Conservation (phyloP, 202 grass and related monocot species). For the Panicum virgatum region DNA sequence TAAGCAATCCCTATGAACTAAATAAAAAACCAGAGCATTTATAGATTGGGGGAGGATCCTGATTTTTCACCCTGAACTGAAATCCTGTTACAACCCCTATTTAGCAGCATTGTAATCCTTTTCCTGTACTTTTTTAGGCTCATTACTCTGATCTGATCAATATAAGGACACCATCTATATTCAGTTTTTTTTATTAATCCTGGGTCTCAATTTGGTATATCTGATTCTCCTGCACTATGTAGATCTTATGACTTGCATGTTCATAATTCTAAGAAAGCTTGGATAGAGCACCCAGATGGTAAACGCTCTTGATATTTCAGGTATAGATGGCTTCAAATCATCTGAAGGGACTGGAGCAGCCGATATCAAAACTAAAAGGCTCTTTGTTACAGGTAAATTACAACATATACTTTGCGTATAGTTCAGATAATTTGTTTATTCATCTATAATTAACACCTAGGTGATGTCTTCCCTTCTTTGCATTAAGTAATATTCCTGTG, state of each 20-base stretch:
- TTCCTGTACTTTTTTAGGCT: neutral
- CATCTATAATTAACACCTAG: slow-evolving; percentile 4
- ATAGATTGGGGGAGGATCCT: neutral
- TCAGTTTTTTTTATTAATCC: neutral
- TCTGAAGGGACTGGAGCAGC: slow-evolving; percentile 48
- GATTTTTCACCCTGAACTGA: neutral
- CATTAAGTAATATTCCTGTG: slow-evolving; percentile 9
- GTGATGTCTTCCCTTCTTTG: slow-evolving; percentile 8
- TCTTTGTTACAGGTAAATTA: slow-evolving; percentile 91
- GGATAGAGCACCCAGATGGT: neutral
- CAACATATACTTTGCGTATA: neutral
- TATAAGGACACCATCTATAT: neutral
- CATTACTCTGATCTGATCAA: slow-evolving; percentile 9
- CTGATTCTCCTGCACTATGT: neutral
- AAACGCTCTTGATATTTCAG: slow-evolving; percentile 48
- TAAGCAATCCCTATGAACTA: neutral
- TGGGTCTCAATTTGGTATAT: neutral
- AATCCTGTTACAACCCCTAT: slow-evolving; percentile 9
- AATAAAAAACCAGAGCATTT: neutral
- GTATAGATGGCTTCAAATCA: slow-evolving; percentile 41
- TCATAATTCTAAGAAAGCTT: neutral
- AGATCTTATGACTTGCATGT: neutral
- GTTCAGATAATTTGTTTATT: slow-evolving; percentile 30
- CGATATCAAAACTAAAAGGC: slow-evolving; percentile 85
- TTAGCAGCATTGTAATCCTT: neutral